Evolutionary conservation across 2,329 filamentous ascomycete species (phyloP), one percentile per base, ranked within the genome.

Genomic region (Sphaceloma murrayae): DNA sequence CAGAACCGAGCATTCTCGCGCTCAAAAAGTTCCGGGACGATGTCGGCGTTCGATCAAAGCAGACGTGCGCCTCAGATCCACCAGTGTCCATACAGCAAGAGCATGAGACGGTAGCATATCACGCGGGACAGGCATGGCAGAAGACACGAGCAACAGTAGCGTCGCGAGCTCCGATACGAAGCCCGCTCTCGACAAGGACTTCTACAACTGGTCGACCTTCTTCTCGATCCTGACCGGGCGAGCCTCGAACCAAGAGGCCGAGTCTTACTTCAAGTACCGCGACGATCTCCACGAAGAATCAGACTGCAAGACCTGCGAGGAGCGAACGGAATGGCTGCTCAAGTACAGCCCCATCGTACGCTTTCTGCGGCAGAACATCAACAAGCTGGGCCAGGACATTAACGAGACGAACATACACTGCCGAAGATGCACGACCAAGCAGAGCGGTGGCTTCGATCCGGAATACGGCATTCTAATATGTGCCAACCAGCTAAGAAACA

Each of bases 391-490:
- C 60, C 87, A 86, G 40, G 68, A 77, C 39, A 69, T 98, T 39
- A 78, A 83, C 56, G 67, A 67, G 6, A 66, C 71, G 51, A 95
- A 93, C 58, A 83, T 98, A 48, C 72, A 81, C 32, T 98, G 91
- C 61, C 74, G 80, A 18, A 77, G 86, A 47, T 98, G 91, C 60
- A 79, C 77, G 14, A 69, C 74, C 42, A 70, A 81, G 36, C 78
- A 82, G 59, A 75, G 75, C 24, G 91, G 89, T 18, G 91, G 91
- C 1, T 96, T 96, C 61, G 81, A 82, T 60, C 80, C 87, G 1
- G 73, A 82, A 40, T 83, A 87, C 60, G 91, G 91, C 27, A 95
- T 98, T 51, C 61, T 93, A 58, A 72, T 98, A 16, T 98, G 91
- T 65, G 86, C 91, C 42, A 98, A 98, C 64, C 81, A 91, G 65